Evolutionary conservation across 495 filamentous ascomycete species (phyloP), one percentile per base, ranked within the genome.

Genomic region (Podospora comata): DNA sequence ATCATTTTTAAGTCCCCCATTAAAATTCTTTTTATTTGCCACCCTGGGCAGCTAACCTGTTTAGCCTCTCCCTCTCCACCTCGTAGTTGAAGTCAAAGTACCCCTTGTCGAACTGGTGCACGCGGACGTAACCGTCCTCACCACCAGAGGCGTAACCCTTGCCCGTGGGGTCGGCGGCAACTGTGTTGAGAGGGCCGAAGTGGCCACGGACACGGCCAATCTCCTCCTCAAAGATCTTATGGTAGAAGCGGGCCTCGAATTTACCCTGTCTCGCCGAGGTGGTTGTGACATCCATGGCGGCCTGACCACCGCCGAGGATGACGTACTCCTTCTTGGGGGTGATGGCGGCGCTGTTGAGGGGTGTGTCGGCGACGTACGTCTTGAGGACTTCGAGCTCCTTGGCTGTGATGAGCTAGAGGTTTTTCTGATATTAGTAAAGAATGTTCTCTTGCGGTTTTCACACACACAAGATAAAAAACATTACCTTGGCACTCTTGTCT

Each of bases 51-150:
- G 69, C 69, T 54, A 75, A 66, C 68, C 57, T 73, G 69, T 77
- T 77, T 59, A 75, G 75, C 64, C 81, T 73, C 74, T 84, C 82
- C 69, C 93, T 85, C 88, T 99, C 95, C 62, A 98, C 95, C 85
- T 99, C 96, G 78, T 96, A 99, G 85, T 89, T 88, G 82, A 99
- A 99, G 77, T 98, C 95, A 79, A 95, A 99, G 84, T 97, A 99
- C 54, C 89, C 84, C 85, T 95, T 94, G 81, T 99, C 95, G 81
- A 99, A 99, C 78, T 96, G 92, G 81, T 99, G 95, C 59, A 98
- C 92, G 73, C 95, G 90, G 56, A 99, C 95, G 82, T 99, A 99
- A 72, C 95, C 95, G 82, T 99, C 95, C 83, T 99, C 95, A 76
- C 93, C 94, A 67, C 95, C 95, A 69, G 88, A 92, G 75, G 91